Conservation (phyloP, 2,329 filamentous ascomycete species). For the Scleromitrula shiraiana region DNA sequence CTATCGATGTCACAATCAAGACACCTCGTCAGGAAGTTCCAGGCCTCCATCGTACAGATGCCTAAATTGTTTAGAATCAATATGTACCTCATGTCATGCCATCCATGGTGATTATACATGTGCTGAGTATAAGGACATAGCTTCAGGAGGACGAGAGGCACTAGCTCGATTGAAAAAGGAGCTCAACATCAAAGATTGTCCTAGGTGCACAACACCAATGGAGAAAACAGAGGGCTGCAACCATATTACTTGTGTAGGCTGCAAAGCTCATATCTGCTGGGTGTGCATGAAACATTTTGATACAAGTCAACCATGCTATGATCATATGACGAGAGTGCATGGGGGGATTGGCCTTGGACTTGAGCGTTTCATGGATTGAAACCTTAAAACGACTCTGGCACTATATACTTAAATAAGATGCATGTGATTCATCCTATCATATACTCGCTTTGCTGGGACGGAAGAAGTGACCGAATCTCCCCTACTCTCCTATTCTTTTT, state of each 20-base stretch:
- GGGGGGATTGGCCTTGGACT: background rate
- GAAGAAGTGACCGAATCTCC: too few relatives aligned
- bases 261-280: slow-evolving; percentile 41
- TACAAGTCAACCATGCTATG: slow-evolving; percentile 15
- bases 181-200: slow-evolving; percentile 36
- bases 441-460: too few relatives aligned
- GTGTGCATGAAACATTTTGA: slow-evolving; percentile 35
- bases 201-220: slow-evolving; percentile 22
- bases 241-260: slow-evolving; percentile 37
- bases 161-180: slow-evolving; percentile 27
- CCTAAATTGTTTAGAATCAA: slow-evolving; percentile 11
- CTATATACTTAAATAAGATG: too few relatives aligned
- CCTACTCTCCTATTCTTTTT: too few relatives aligned
- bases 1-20: slow-evolving; percentile 7
- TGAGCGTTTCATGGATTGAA: too few relatives aligned
- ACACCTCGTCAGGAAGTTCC: background rate
- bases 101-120: slow-evolving; percentile 14
- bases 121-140: slow-evolving; percentile 14
- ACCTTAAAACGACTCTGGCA: too few relatives aligned
- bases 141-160: slow-evolving; percentile 3
- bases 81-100: slow-evolving; percentile 14
- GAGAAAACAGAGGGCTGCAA: slow-evolving; percentile 35
- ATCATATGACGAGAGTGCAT: slow-evolving; percentile 19
- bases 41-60: slow-evolving; percentile 6
- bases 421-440: too few relatives aligned